Conservation (phyloP, 2,329 filamentous ascomycete species). For the Cordyceps tenuipes region DNA sequence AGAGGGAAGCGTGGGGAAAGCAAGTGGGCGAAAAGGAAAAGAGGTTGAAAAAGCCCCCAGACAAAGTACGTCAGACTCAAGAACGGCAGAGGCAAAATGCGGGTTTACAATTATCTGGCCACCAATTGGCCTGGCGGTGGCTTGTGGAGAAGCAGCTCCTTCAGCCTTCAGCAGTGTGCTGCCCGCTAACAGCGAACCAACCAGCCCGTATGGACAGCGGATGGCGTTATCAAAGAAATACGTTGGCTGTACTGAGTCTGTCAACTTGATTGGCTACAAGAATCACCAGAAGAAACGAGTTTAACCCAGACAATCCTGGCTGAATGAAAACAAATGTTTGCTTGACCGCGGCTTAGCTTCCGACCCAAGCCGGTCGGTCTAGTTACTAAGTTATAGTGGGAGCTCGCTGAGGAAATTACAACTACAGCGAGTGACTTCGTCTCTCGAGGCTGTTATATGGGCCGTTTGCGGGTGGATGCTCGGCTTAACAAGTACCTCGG, state of each 20-base stretch:
- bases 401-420: no score
- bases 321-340: not conserved
- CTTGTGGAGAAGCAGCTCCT: slow-evolving; percentile 3
- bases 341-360: not conserved
- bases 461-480: not conserved
- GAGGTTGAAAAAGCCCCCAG: not conserved
- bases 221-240: not conserved
- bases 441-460: not conserved
- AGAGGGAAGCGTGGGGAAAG: slow-evolving; percentile 19
- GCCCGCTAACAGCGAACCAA: not conserved
- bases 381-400: not conserved
- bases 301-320: not conserved
- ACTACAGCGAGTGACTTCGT: no score
- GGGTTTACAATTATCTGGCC: slow-evolving; percentile 13
- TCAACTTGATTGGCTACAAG: not conserved
- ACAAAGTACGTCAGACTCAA: slow-evolving; percentile 7
- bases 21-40: slow-evolving; percentile 8
- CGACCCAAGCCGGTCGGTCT: not conserved
- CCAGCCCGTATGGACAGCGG: not conserved
- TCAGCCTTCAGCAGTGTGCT: not conserved
- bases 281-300: no score
- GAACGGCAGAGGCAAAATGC: slow-evolving; percentile 1
- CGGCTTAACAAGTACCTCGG: slow-evolving; percentile 11
- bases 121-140: slow-evolving; percentile 8
- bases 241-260: not conserved